Evolutionary conservation across 441 rosid species (phyloP), one percentile per base, ranked within the genome.

Genomic region (Cnidoscolus chayamansa): DNA sequence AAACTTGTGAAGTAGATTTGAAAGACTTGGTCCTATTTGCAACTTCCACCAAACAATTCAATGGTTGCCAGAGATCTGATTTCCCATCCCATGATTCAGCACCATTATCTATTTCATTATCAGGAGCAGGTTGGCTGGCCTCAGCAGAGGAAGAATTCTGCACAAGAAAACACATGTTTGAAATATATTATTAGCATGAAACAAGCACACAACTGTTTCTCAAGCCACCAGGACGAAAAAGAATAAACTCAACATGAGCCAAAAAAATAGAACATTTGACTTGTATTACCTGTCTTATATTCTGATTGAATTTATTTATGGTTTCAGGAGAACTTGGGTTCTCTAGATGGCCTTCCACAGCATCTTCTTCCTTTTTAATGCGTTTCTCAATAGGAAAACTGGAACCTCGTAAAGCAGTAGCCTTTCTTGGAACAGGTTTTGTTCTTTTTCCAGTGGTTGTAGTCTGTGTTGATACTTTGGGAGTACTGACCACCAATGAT

Each of bases 1-100:
- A 59, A 54, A 68, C 80, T 62, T 79, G 86, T 51, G 84, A 77
- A 80, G 72, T 80, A 64, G 72, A 68, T 79, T 83, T 86, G 53
- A 84, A 82, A 20, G 88, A 79, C 81, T 86, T 89, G 74, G 86
- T 85, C 74, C 86, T 84, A 79, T 87, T 90, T 47, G 96, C 93
- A 75, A 89, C 96, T 82, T 90, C 96, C 62, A 87, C 93, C 66
- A 88, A 84, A 80, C 86, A 86, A 81, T 90, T 86, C 65, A 90
- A 83, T 16, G 96, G 89, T 65, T 88, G 89, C 92, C 93, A 88
- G 6, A 83, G 81, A 78, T 90, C 89, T 54, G 78, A 77, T 78
- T 88, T 86, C 65, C 81, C 81, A 59, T 85, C 86, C 76, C 73
- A 70, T 30, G 78, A 64, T 65, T 86, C 81, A 58, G 35, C 56